These are phyloP conservation scores for Centrapalus pauciflorus DNA, from an alignment of 129 eudicot genomes.

Conservation along the genomic window DNA sequence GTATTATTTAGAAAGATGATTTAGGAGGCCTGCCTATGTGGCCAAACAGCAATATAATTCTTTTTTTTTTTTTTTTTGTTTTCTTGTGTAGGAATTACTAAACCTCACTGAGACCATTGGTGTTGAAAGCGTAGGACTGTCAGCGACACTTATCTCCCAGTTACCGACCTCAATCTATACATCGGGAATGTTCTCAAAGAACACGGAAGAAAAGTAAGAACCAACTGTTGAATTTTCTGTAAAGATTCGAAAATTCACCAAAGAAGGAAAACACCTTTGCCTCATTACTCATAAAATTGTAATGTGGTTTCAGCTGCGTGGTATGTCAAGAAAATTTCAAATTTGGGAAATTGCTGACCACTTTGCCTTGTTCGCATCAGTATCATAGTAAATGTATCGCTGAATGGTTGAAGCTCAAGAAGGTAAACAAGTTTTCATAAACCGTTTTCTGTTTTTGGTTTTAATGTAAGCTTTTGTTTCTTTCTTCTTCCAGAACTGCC, in stretches of 20 bases:
- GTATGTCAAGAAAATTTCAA: slow-evolving; percentile 49
- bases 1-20: no score
- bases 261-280: not conserved
- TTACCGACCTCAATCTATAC: slow-evolving; percentile 67
- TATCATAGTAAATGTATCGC: slow-evolving; percentile 65
- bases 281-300: not conserved
- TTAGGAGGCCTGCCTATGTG: no score
- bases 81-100: slow-evolving; percentile 51
- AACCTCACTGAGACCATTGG: slow-evolving; percentile 65
- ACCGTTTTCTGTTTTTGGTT: not conserved
- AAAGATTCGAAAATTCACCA: not conserved
- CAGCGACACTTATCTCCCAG: slow-evolving; percentile 41
- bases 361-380: slow-evolving; percentile 63
- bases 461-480: not conserved
- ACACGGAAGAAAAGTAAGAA: slow-evolving; percentile 44
- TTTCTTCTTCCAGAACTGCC: slow-evolving; percentile 59
- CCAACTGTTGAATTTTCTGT: not conserved
- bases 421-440: slow-evolving; percentile 29
- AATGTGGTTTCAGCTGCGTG: slow-evolving; percentile 44
- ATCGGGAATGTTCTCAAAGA: slow-evolving; percentile 55
- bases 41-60: not conserved
- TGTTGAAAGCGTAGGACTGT: slow-evolving; percentile 54
- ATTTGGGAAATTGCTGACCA: slow-evolving; percentile 42
- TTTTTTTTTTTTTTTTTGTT: not conserved
- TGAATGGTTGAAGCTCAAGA: slow-evolving; percentile 52